Conservation (phyloP, 148 eudicot genomes). For the Spergularia marina region DNA sequence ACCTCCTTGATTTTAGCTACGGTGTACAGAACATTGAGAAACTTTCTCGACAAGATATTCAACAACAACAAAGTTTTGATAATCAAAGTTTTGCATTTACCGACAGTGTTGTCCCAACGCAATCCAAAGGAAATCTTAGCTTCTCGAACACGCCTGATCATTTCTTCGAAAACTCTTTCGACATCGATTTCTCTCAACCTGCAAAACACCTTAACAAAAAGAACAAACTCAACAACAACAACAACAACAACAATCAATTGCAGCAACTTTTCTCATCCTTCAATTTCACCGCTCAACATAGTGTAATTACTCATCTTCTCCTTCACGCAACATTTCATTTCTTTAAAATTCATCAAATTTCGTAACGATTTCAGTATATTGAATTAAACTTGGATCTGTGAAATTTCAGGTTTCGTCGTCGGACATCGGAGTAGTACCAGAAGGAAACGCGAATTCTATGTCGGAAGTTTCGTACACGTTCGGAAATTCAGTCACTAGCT, state of each 20-base stretch:
- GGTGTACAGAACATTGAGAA: constrained; percentile 24
- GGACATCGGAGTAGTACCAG: constrained; percentile 87
- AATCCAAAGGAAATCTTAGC: constrained; percentile 32
- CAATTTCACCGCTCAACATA: constrained; percentile 20
- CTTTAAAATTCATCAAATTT: neutral
- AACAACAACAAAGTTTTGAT: neutral
- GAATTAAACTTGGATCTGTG: neutral
- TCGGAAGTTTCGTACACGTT: constrained; percentile 57
- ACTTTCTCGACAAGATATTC: constrained; percentile 12
- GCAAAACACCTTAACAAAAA: constrained; percentile 33
- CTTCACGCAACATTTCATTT: too few relatives aligned
- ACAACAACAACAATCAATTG: constrained; percentile 47
- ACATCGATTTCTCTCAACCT: constrained; percentile 59
- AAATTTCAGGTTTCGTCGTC: constrained; percentile 66
- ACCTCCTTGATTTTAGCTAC: constrained; percentile 43
- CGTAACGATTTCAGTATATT: neutral
- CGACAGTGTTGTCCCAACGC: constrained; percentile 74
- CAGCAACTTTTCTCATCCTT: constrained; percentile 1
- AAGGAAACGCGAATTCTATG: constrained; percentile 45
- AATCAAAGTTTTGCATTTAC: constrained; percentile 22
- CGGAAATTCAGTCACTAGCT: constrained; percentile 19
- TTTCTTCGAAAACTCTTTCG: constrained; percentile 25
- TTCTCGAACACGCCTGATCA: constrained; percentile 14
- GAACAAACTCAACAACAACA: constrained; percentile 33
- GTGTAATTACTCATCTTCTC: constrained; percentile 15